Evolutionary conservation across 2,329 filamentous ascomycete species (phyloP), one percentile per base, ranked within the genome.

Genomic region (Seiridium cupressi): DNA sequence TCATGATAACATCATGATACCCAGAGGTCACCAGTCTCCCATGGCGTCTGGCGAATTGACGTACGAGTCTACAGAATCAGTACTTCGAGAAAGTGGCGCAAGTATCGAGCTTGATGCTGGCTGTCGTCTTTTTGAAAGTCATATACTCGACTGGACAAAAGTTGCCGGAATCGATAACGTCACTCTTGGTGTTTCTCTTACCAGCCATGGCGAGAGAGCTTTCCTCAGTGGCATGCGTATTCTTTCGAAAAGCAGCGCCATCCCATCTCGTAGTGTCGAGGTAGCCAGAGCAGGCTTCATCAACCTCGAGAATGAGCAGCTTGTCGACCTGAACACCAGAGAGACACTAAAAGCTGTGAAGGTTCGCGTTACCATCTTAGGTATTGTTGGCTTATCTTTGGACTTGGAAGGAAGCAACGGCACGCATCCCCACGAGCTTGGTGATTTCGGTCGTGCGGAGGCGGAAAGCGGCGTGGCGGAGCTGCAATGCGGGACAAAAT

Each of bases 141-240:
- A 65, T 26, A 51, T 18, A 32, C 44, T 66, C 5, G 31, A 34
- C 18, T 62, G 60, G 56, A 56, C 62, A 18, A 31, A 55, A 9
- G 6, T 8, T 32, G 10, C 11, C 31, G 44, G 51, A 2, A 31
- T 10, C 51, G 42, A 53, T 36, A n/a, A 51, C 7, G 44, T 60
- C 26, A 47, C 9, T 11, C 35, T 69, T 44, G 61, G 60, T 18
- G 51, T 61, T 51, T 65, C 66, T 9, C 63, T 58, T 51, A 32
- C 65, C 11, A 51, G 54, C n/a, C 58, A 51, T 1, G 60, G 60
- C 38, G 57, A 53, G 7, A 60, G 54, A 42, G 53, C 56, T n/a
- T 64, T 63, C 42, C 62, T 68, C n/a, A 64, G 60, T 48, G 65
- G 66, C 18, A 44, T 68, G 9, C 62, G 58, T 8, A 26, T 63